Evolutionary conservation across 345 rosid species (phyloP), one percentile per base, ranked within the genome.

Genomic region (Atalantia buxifolia): DNA sequence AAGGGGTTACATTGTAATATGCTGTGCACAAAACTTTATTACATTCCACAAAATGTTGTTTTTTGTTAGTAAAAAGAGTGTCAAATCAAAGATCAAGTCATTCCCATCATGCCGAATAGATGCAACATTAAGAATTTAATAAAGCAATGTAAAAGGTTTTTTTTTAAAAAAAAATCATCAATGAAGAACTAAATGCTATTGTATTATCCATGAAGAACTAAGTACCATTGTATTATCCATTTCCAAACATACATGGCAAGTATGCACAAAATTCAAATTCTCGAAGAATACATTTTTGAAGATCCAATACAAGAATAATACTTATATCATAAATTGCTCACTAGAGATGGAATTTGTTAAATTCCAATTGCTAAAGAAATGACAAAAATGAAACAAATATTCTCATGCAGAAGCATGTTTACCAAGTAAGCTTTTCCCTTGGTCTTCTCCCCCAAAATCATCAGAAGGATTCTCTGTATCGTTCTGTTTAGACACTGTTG

Each of bases 341-440:
- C 71, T 33, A 65, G 27, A 76, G 71, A 50, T 66, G 33, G 13
- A 76, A 22, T 48, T 76, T 50, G 77, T 74, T 36, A 77, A 67
- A 60, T 42, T 53, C 72, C 55, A 68, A n/a, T 66, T 33, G 70
- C 40, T 78, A 60, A 66, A 22, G n/a, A 60, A 42, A 66, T 72
- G 35, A 45, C 30, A 64, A 42, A 79, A 36, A 72, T 22, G n/a
- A 78, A 82, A 72, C 36, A 74, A 30, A 28, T 66, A 63, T 63
- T 71, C 71, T 87, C 85, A 90, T 76, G 81, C 86, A 79, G 89
- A 82, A 80, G 79, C 89, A 74, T 77, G 69, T 79, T 87, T 86
- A 76, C 89, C 88, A 45, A 69, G 71, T 19, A 71, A 40, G 71
- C 75, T 77, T 72, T 82, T 92, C 16, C 87, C 90, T 16, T 84